Base-by-base conservation (phyloP, 352 stramenopile species). In the Albugo laibachii region DNA sequence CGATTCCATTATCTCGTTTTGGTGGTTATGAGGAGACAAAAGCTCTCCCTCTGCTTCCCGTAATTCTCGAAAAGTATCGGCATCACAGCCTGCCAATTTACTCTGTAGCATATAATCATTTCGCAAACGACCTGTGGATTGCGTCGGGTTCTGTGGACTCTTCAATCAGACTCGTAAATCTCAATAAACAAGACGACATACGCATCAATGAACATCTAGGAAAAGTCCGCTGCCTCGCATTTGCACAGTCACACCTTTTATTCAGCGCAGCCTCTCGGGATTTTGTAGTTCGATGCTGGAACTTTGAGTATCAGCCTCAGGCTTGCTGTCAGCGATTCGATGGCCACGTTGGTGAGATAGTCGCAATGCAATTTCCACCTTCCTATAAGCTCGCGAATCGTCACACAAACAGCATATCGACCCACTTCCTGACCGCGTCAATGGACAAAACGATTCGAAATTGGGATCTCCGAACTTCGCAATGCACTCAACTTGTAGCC, bases 281-380 rank as follows among this genome's bases (percentile, higher is more conserved):
- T 36, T 46, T 64, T 36, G 53, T 62, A 6, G 54, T 84, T 27
- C 56, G 62, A 21, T 73, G 59, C 43, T 84, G 69, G 67, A 65
- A 82, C n/a, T 36, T 81, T 44, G 48, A 55, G 13, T 43, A 34
- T 12, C 48, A 50, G 11, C 57, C 20, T 6, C 41, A 45, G 1
- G 56, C 20, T 45, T 50, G 57, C 21, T 43, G 54, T 48, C 31
- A 56, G 52, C 53, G 60, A 2, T 57, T 85, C 34, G 66, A 80
- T 19, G 75, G 75, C 11, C 72, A 88, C 43, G 66, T 69, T 3
- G 66, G 62, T 12, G 75, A 85, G 52, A 65, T 88, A 46, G 24
- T 31, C 24, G 24, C 24, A 8, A 31, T 31, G 24, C 24, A 31
- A 31, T 31, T 31, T 8, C 24, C 24, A 31, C 8, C 24, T 31